Evolutionary conservation across 305 asterid species (phyloP).

Genomic region (Fraxinus angustifolia): DNA sequence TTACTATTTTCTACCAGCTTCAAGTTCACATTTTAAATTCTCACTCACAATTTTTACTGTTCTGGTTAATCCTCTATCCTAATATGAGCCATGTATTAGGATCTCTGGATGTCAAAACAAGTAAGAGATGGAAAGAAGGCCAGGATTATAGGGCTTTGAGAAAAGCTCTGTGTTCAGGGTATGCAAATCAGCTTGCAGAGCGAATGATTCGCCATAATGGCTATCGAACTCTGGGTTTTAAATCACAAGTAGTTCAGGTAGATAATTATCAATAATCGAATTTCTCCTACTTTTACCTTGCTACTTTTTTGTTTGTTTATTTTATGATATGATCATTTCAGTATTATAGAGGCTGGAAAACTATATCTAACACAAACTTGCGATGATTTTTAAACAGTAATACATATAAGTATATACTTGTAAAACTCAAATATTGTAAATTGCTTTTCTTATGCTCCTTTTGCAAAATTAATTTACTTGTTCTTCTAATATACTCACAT

Average conservation of each 20-base stretch:
- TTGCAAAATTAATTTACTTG: not conserved
- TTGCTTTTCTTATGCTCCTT: not conserved
- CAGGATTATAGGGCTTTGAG: constrained; percentile 69
- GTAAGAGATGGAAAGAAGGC: constrained; percentile 50
- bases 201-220: constrained; percentile 94
- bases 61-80: not conserved
- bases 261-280: constrained; percentile 11
- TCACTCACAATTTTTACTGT: not conserved
- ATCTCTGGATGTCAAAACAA: constrained; percentile 58
- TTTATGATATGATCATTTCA: not conserved
- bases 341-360: not conserved
- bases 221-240: constrained; percentile 78
- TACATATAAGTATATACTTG: not conserved
- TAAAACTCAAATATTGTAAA: not conserved
- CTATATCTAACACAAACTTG: not conserved
- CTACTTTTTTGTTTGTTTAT: constrained; percentile 4
- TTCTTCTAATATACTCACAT: not conserved
- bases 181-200: constrained; percentile 89
- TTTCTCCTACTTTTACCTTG: not conserved
- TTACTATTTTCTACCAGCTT: not conserved
- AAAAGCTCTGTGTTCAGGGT: constrained; percentile 82
- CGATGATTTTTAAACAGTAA: not conserved
- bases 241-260: constrained; percentile 93
- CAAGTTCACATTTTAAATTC: not conserved
- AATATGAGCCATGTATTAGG: constrained; percentile 32